Percentiles rank a stretch among this genome's conserved stretches.
phyloP scores from a whole-genome alignment of 495 filamentous ascomycete genomes.

The Letharia lupina region DNA sequence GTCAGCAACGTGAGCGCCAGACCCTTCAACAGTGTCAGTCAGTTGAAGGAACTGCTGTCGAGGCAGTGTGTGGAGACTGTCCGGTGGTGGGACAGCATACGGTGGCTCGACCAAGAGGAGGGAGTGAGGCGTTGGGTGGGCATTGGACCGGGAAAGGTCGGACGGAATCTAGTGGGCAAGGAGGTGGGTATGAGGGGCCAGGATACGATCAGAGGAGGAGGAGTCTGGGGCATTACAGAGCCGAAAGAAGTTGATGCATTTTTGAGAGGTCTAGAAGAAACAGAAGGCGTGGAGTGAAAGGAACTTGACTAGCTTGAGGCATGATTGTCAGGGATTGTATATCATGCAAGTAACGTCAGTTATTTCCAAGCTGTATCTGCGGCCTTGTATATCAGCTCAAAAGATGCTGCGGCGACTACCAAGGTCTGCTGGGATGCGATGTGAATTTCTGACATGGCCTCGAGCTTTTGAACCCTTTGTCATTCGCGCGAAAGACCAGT shows the following conservation, averaged over 20 bases:
- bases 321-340: neutral
- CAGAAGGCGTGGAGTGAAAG: constrained; percentile 7
- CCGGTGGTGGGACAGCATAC: constrained; percentile 85
- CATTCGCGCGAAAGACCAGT: neutral
- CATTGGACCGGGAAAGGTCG: constrained; percentile 91
- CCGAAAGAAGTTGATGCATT: constrained; percentile 74
- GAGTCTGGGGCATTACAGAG: constrained; percentile 87
- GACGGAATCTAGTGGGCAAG: constrained; percentile 87
- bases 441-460: neutral
- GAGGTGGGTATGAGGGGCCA: constrained; percentile 80
- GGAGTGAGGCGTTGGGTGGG: constrained; percentile 85
- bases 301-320: neutral
- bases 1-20: constrained; percentile 77
- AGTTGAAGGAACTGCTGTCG: constrained; percentile 68
- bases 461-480: neutral
- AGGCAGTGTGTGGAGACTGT: constrained; percentile 81
- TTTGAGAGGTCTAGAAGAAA: constrained; percentile 53
- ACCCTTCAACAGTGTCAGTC: constrained; percentile 62
- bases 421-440: neutral
- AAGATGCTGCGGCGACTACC: neutral
- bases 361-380: neutral
- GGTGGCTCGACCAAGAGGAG: constrained; percentile 77
- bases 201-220: constrained; percentile 73
- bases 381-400: neutral
- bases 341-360: neutral